These are phyloP conservation scores for Xylogone sp. DNA, from an alignment of 2,329 filamentous ascomycete species.

Conservation along the genomic window DNA sequence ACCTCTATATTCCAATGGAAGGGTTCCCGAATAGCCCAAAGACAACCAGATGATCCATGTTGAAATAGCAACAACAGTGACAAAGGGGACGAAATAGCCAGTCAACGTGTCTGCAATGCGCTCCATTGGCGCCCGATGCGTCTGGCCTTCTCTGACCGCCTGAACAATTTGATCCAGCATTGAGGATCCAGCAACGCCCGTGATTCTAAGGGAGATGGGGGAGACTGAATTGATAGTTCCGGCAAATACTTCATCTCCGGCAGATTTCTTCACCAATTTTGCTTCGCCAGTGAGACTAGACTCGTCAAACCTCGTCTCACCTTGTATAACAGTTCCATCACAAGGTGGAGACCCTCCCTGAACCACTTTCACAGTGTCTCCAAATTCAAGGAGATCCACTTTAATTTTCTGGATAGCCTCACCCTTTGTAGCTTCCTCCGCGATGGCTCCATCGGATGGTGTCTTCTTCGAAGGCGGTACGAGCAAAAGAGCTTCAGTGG, in stretches of 20 bases:
- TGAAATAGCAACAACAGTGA: slow-evolving; percentile 63
- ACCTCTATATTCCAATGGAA: slow-evolving; percentile 55
- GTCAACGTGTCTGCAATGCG: slow-evolving; percentile 70
- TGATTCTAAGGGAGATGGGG: slow-evolving; percentile 60
- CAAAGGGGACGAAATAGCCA: slow-evolving; percentile 71
- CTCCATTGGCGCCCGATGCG: slow-evolving; percentile 71
- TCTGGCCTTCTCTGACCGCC: slow-evolving; percentile 74
- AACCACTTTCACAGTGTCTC: slow-evolving; percentile 70
- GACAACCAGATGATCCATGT: slow-evolving; percentile 72
- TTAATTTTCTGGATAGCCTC: slow-evolving; percentile 17
- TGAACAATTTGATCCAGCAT: slow-evolving; percentile 80
- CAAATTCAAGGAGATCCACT: slow-evolving; percentile 63
- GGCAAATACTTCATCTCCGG: slow-evolving; percentile 63
- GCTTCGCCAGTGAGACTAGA: slow-evolving; percentile 85
- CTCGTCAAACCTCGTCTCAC: slow-evolving; percentile 74
- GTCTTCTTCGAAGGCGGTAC: slow-evolving; percentile 31
- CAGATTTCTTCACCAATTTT: slow-evolving; percentile 57
- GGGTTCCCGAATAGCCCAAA: slow-evolving; percentile 53
- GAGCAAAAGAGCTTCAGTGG: slow-evolving; percentile 71
- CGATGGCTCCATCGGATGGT: background rate
- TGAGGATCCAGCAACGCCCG: slow-evolving; percentile 61
- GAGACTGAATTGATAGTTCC: slow-evolving; percentile 71
- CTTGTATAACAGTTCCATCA: slow-evolving; percentile 66
- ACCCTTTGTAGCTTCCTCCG: background rate
- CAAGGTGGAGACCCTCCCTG: slow-evolving; percentile 82